Conservation (phyloP, 2,329 filamentous ascomycete genomes). For the Penicillium sumatraense region DNA sequence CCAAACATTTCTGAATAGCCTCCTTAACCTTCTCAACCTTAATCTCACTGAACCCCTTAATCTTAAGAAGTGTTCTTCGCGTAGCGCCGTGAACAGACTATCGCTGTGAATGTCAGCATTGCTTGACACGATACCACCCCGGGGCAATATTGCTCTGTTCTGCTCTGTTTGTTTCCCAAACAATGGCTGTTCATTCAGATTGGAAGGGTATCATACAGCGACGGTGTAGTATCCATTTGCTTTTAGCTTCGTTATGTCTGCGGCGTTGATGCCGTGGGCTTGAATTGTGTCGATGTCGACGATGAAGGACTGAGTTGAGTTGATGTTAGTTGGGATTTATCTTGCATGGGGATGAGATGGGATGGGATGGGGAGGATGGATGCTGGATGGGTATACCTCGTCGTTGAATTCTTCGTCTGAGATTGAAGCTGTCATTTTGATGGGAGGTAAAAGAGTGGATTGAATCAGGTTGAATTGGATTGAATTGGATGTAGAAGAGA, state of each 20-base stretch:
- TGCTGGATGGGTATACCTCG: conserved; percentile 44
- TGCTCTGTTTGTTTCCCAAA: no score
- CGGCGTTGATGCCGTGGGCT: conserved; percentile 67
- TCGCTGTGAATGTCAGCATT: background rate
- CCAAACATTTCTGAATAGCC: conserved; percentile 65
- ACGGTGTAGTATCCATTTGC: conserved; percentile 66
- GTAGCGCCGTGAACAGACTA: conserved; percentile 66
- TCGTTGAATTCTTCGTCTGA: conserved; percentile 57
- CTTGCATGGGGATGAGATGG: no score
- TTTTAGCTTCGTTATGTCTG: conserved; percentile 70
- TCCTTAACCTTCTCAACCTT: conserved; percentile 75
- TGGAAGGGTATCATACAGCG: no score
- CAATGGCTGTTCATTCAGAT: no score
- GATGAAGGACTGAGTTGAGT: conserved; percentile 56
- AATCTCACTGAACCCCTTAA: conserved; percentile 71
- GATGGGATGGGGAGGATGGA: background rate
- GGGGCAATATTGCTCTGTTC: no score
- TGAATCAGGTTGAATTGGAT: background rate
- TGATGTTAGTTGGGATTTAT: background rate
- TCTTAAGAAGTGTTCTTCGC: conserved; percentile 64
- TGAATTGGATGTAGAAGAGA: background rate
- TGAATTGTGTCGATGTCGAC: conserved; percentile 70
- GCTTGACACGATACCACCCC: no score
- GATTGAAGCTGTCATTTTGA: conserved; percentile 57
- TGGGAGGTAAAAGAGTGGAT: no score